Evolutionary conservation across 225 moss, liverwort and hornwort genomes (phyloP).

Genomic region (Bryoerythrophyllum caledonicum): DNA sequence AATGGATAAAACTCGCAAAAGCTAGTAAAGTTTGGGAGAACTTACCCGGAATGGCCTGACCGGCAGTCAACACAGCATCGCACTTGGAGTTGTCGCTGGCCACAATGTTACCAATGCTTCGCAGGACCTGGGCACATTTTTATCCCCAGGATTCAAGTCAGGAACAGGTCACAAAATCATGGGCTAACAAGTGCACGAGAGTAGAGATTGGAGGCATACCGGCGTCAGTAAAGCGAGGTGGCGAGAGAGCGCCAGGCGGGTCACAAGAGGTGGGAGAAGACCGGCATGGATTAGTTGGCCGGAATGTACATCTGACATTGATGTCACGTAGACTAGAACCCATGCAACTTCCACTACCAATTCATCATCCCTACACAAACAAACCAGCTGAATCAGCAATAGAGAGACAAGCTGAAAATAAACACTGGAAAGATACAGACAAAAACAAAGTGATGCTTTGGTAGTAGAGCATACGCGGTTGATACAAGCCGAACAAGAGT

Average conservation of each 20-base stretch:
- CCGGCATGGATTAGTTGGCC: constrained; percentile 65
- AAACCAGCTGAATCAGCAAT: too few relatives aligned
- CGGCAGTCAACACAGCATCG: constrained; percentile 79
- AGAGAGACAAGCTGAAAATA: too few relatives aligned
- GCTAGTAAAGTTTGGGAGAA: background rate
- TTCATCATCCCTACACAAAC: constrained; percentile 59
- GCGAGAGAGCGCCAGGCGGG: constrained; percentile 61
- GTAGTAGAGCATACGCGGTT: constrained; percentile 50
- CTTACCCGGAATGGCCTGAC: constrained; percentile 70
- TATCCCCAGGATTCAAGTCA: constrained; percentile 27
- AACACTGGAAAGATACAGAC: background rate
- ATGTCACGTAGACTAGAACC: constrained; percentile 91
- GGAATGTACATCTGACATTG: constrained; percentile 86
- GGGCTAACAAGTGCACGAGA: background rate
- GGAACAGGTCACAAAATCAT: background rate
- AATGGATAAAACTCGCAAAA: constrained; percentile 1
- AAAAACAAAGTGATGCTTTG: background rate
- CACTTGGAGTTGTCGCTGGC: constrained; percentile 86
- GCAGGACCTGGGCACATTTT: constrained; percentile 57
- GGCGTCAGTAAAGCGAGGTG: constrained; percentile 73
- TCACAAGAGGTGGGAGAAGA: constrained; percentile 74
- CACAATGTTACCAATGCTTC: constrained; percentile 87
- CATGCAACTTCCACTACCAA: constrained; percentile 85
- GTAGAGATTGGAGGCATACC: constrained; percentile 39
- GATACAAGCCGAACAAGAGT: constrained; percentile 68